Conservation (phyloP, 208 protist genomes). For the Paratrypanosoma confusum region DNA sequence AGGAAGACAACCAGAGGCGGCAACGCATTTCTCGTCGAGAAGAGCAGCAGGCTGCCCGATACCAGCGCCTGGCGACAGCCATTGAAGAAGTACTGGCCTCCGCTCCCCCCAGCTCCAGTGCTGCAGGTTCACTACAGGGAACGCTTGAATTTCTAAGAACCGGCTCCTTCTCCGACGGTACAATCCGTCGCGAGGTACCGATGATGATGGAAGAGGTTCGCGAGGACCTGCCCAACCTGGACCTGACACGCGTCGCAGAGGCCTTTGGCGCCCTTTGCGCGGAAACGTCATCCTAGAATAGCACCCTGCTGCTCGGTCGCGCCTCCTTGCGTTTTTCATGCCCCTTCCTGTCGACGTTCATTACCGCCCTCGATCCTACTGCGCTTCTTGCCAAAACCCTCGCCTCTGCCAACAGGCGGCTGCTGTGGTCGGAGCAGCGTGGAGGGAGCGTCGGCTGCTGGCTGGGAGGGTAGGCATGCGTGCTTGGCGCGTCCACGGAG, state of each 20-base stretch:
- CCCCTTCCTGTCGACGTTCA: no score
- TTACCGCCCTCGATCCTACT: no score
- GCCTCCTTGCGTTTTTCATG: no score
- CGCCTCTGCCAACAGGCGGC: no score
- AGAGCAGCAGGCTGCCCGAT: constrained; percentile 8
- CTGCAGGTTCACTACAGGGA: constrained; percentile 42
- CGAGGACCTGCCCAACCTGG: constrained; percentile 31
- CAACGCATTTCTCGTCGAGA: constrained; percentile 7
- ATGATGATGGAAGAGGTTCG: constrained; percentile 42
- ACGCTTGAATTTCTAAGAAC: constrained; percentile 48
- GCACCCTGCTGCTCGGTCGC: no score
- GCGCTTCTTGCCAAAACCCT: no score
- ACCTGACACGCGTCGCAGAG: constrained; percentile 7
- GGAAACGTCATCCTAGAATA: constrained; percentile 1
- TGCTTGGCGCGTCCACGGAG: no score
- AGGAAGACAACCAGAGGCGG: constrained; percentile 8
- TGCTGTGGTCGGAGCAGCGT: no score
- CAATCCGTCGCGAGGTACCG: constrained; percentile 46
- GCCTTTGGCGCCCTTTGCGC: constrained; percentile 8
- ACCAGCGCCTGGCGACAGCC: constrained; percentile 17
- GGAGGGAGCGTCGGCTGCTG: no score
- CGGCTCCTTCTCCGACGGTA: constrained; percentile 24
- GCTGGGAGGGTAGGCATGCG: no score
- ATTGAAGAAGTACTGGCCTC: constrained; percentile 22
- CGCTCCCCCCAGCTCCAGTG: constrained; percentile 26